Conservation (phyloP, 2,329 filamentous ascomycete species). For the Pseudodiploospora longispora region DNA sequence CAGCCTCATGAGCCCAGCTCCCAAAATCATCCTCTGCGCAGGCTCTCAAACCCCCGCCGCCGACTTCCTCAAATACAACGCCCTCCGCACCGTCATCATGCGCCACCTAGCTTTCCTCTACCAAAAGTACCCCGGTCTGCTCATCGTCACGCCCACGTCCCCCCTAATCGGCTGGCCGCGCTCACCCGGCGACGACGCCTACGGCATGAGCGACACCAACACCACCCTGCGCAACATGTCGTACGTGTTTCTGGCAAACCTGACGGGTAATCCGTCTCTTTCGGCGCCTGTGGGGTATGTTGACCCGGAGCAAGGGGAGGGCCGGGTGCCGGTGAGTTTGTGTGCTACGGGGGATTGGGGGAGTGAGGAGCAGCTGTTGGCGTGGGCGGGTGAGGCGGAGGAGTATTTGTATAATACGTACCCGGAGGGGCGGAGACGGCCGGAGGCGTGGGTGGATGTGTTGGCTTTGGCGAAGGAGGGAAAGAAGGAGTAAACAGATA, state of each 20-base stretch:
- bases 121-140: slow-evolving; percentile 60
- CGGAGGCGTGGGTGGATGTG: slow-evolving; percentile 52
- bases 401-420: slow-evolving; percentile 42
- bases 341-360: slow-evolving; percentile 63
- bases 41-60: slow-evolving; percentile 55
- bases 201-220: slow-evolving; percentile 71
- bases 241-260: slow-evolving; percentile 80
- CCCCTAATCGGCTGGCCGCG: slow-evolving; percentile 70
- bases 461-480: slow-evolving; percentile 21
- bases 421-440: slow-evolving; percentile 40
- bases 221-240: slow-evolving; percentile 69
- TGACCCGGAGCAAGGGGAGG: slow-evolving; percentile 45
- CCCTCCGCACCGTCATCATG: slow-evolving; percentile 71
- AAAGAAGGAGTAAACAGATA: neutral
- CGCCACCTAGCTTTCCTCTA: slow-evolving; percentile 66
- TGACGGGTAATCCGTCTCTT: slow-evolving; percentile 68
- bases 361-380: slow-evolving; percentile 52
- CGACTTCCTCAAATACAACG: slow-evolving; percentile 66
- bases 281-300: slow-evolving; percentile 68
- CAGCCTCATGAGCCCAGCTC: slow-evolving; percentile 53
- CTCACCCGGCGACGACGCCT: slow-evolving; percentile 46
- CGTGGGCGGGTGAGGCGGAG: slow-evolving; percentile 52
- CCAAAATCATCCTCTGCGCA: slow-evolving; percentile 61
- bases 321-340: slow-evolving; percentile 52
- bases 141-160: slow-evolving; percentile 72